Evolutionary conservation across 2,329 filamentous ascomycete species (phyloP).

Genomic region (Neocucurbitaria cava): DNA sequence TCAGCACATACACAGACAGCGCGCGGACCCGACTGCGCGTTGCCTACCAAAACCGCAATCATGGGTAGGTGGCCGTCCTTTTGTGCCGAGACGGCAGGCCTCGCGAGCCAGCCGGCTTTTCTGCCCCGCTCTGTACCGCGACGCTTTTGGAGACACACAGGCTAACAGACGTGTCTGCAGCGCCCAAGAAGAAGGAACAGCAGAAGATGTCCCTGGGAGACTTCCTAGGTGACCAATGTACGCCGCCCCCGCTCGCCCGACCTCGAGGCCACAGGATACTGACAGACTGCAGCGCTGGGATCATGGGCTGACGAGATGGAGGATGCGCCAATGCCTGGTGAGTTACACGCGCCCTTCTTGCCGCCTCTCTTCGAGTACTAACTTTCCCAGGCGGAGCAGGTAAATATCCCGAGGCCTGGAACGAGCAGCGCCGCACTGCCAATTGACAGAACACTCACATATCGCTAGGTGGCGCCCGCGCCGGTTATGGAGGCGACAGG

Average conservation of each 20-base stretch:
- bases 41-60: conserved; percentile 60
- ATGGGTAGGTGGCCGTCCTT: conserved; percentile 56
- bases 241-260: conserved; percentile 49
- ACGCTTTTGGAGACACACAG: conserved; percentile 17
- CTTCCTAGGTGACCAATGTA: conserved; percentile 93
- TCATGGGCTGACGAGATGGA: conserved; percentile 99
- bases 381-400: conserved; percentile 39
- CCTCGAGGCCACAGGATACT: conserved; percentile 32
- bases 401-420: conserved; percentile 25
- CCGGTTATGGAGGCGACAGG: conserved; percentile 57
- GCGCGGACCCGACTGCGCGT: conserved; percentile 47
- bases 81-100: conserved; percentile 34
- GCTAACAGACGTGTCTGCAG: conserved; percentile 63
- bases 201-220: conserved; percentile 98
- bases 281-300: conserved; percentile 66
- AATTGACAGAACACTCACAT: conserved; percentile 25
- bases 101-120: conserved; percentile 25
- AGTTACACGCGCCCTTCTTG: conserved; percentile 47
- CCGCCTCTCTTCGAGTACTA: conserved; percentile 18
- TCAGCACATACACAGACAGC: conserved; percentile 40
- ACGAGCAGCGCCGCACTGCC: background rate
- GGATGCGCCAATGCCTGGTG: conserved; percentile 77
- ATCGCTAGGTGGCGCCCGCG: conserved; percentile 42
- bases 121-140: conserved; percentile 33
- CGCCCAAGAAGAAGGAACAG: conserved; percentile 89